Evolutionary conservation across 169 alveolate species (phyloP).

Genomic region (Plasmodium relictum): DNA sequence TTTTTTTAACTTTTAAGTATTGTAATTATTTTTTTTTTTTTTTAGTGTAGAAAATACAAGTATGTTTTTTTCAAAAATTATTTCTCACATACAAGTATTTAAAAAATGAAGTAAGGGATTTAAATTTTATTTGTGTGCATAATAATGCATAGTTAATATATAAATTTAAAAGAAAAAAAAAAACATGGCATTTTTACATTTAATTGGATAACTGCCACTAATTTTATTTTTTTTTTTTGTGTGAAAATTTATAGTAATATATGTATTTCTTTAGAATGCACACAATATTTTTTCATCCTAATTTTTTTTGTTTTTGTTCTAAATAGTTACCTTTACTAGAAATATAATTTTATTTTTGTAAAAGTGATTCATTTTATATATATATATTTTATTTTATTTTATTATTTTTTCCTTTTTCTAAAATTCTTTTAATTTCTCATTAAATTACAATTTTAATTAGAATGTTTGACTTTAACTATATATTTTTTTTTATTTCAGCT

Average conservation of each 20-base stretch:
- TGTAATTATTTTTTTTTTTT: background rate
- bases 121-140: slow-evolving; percentile 28
- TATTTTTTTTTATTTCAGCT: background rate
- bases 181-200: slow-evolving; percentile 9
- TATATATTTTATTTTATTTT: background rate
- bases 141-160: slow-evolving; percentile 54
- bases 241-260: background rate
- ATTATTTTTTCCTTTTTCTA: background rate
- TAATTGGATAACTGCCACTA: background rate
- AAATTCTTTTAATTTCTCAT: too few species aligned
- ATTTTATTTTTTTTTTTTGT: slow-evolving; percentile 8
- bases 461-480: background rate
- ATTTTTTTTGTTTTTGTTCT: slow-evolving; percentile 1
- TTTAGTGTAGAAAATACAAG: slow-evolving; percentile 35
- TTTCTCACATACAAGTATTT: slow-evolving; percentile 24
- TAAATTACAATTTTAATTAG: background rate
- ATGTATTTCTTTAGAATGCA: slow-evolving; percentile 11
- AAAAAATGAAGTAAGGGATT: background rate
- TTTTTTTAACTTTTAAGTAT: background rate
- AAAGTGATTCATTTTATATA: background rate
- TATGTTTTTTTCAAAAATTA: slow-evolving; percentile 5
- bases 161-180: slow-evolving; percentile 7
- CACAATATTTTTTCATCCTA: slow-evolving; percentile 2
- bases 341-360: slow-evolving; percentile 5
- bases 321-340: background rate